These are phyloP conservation scores for Plasmodium sp. DNA, from an alignment of 169 alveolate genomes.

Conservation along the genomic window DNA sequence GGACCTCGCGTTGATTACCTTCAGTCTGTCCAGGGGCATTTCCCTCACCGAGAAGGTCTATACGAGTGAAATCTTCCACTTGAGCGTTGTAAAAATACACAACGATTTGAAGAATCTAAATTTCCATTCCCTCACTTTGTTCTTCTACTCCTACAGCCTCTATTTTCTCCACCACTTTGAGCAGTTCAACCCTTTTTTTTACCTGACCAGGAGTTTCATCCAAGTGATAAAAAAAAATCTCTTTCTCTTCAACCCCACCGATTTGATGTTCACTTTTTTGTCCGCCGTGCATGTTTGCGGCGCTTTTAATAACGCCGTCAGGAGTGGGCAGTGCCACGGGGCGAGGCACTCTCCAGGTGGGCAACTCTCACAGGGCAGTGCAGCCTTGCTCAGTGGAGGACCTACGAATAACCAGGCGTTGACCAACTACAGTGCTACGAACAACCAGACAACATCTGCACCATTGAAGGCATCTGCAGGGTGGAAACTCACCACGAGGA, in stretches of 20 bases:
- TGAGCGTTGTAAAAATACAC: constrained; percentile 28
- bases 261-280: constrained; percentile 57
- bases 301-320: not conserved
- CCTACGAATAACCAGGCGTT: not conserved
- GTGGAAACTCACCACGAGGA: not conserved
- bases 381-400: not conserved
- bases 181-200: constrained; percentile 50
- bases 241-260: constrained; percentile 35
- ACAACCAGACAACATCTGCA: not conserved
- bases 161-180: constrained; percentile 29
- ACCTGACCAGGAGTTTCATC: constrained; percentile 50
- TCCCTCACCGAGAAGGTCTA: constrained; percentile 5
- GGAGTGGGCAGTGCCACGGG: not conserved
- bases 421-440: not conserved
- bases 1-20: constrained; percentile 41
- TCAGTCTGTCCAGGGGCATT: constrained; percentile 21
- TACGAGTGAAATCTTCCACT: constrained; percentile 48
- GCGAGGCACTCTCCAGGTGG: not conserved
- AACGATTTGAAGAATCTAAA: constrained; percentile 46
- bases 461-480: not conserved
- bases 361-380: not conserved
- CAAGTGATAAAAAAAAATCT: constrained; percentile 42
- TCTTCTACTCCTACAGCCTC: constrained; percentile 63
- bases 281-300: constrained; percentile 16
- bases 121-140: constrained; percentile 60